Evolutionary conservation across 2,329 filamentous ascomycete genomes (phyloP), one percentile per base, ranked within the genome.

Genomic region (Colletotrichum echinochloae): DNA sequence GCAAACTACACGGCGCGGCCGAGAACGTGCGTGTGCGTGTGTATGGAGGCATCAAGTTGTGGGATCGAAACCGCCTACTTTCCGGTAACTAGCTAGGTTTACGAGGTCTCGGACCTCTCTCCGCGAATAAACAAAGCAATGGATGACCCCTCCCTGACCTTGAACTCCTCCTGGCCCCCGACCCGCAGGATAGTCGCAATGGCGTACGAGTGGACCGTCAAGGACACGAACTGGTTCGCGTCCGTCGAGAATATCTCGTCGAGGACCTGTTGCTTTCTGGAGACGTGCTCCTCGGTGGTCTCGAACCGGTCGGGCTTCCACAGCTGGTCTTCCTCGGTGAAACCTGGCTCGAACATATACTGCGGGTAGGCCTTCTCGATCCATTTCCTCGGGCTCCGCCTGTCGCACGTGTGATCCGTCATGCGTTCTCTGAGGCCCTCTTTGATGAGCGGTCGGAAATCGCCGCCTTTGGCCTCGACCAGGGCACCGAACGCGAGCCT

Each of bases 391-490:
- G 80, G 77, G 60, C 84, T 84, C 20, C 89, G 82, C 20, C 86
- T 83, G 76, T 91, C 89, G 76, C 89, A 91, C 0, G 88, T 91
- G 76, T 91, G 89, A 64, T 86, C 81, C 11, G 87, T 89, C 67
- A 89, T 83, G 2, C 86, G 85, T 76, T 92, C 89, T 26, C 90
- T 82, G 18, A 91, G 80, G 5, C 84, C 76, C 68, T 91, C 89
- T 75, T 89, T 90, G 74, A 91, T 78, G 1, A 83, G 78, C 0
- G 88, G 88, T 7, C 77, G 79, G 71, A 88, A 89, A 0, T 81
- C 79, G 14, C 73, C 75, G 77, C 48, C 84, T 73, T 65, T 80
- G 60, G 73, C 70, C 16, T 73, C 65, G 64, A 78, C 74, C 8
- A 90, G 77, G 1, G 81, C 81, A 0, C 76, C 74, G 74, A 87